Conservation (phyloP, 2,329 filamentous ascomycete species). For the Epichloe festucae region DNA sequence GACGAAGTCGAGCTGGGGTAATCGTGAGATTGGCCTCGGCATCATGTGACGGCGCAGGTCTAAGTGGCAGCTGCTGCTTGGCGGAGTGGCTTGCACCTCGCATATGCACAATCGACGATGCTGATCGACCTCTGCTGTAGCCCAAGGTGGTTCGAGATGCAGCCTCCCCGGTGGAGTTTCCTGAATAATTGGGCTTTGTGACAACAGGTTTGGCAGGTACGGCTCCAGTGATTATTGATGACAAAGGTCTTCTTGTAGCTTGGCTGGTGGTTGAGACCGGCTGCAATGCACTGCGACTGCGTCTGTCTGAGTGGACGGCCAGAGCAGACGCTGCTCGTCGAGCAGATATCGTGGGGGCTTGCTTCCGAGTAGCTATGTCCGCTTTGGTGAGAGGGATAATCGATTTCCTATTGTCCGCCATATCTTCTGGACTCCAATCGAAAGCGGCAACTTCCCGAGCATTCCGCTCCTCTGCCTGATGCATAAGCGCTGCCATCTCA, state of each 20-base stretch:
- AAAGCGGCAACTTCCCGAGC: slow-evolving; percentile 51
- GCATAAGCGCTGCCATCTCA: slow-evolving; percentile 34
- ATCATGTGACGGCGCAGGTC: slow-evolving; percentile 4
- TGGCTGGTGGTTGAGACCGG: background rate
- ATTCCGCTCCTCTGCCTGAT: slow-evolving; percentile 53
- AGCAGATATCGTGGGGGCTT: slow-evolving; percentile 24
- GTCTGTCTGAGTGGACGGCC: slow-evolving; percentile 23
- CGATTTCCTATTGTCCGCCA: slow-evolving; percentile 29
- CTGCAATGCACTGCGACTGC: background rate
- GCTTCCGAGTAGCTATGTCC: slow-evolving; percentile 7
- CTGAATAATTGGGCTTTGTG: slow-evolving; percentile 36
- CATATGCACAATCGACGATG: slow-evolving; percentile 31
- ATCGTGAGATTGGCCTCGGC: slow-evolving; percentile 26
- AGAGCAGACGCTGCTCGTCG: slow-evolving; percentile 42
- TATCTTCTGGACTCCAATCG: slow-evolving; percentile 45
- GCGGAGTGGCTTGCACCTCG: slow-evolving; percentile 8
- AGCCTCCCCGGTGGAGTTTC: slow-evolving; percentile 50
- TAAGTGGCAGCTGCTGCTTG: slow-evolving; percentile 8
- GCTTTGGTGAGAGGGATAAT: background rate
- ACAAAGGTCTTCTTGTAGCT: slow-evolving; percentile 14
- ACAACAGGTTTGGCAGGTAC: slow-evolving; percentile 26
- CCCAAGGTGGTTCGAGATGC: slow-evolving; percentile 73
- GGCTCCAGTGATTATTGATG: slow-evolving; percentile 18
- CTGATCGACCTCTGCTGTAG: slow-evolving; percentile 63
- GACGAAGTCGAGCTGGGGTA: slow-evolving; percentile 28